These are phyloP conservation scores for Lagenidium giganteum DNA, from an alignment of 352 stramenopile genomes.

Conservation along the genomic window DNA sequence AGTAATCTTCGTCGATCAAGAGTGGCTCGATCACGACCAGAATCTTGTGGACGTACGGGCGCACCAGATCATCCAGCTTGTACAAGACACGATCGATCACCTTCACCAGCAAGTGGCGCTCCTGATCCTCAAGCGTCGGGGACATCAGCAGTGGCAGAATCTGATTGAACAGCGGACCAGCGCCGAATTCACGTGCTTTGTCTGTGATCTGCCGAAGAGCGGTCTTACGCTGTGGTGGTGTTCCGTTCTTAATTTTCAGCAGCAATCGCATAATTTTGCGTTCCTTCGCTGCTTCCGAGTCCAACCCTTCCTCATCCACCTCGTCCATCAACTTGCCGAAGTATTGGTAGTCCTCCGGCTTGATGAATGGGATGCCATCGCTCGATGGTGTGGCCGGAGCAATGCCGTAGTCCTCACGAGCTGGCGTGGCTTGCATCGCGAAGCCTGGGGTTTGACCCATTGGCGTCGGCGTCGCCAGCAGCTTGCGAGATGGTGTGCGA, in stretches of 20 bases:
- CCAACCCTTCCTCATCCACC: constrained; percentile 78
- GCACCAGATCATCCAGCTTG: constrained; percentile 98
- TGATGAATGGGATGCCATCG: constrained; percentile 95
- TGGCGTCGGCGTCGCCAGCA: constrained; percentile 94
- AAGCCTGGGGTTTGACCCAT: constrained; percentile 91
- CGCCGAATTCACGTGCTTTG: constrained; percentile 96
- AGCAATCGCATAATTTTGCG: constrained; percentile 98
- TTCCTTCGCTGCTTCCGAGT: constrained; percentile 93
- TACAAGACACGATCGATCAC: constrained; percentile 99
- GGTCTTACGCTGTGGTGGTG: constrained; percentile 95
- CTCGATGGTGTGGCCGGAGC: constrained; percentile 55
- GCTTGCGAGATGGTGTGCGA: constrained; percentile 91
- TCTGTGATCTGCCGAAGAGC: constrained; percentile 97
- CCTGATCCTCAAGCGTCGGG: constrained; percentile 98
- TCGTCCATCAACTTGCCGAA: constrained; percentile 96
- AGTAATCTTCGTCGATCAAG: constrained; percentile 99
- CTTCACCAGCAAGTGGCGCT: constrained; percentile 99
- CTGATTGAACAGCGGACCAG: constrained; percentile 98
- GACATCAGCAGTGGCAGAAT: constrained; percentile 99
- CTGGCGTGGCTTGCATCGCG: constrained; percentile 79
- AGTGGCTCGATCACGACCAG: constrained; percentile 99
- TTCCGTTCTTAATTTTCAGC: constrained; percentile 99
- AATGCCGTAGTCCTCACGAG: constrained; percentile 75
- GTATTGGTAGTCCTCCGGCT: constrained; percentile 98
- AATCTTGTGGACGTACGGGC: constrained; percentile 99